Conservation (phyloP, 805 yeast genomes). For the Yamadazyma paraphyllophila region DNA sequence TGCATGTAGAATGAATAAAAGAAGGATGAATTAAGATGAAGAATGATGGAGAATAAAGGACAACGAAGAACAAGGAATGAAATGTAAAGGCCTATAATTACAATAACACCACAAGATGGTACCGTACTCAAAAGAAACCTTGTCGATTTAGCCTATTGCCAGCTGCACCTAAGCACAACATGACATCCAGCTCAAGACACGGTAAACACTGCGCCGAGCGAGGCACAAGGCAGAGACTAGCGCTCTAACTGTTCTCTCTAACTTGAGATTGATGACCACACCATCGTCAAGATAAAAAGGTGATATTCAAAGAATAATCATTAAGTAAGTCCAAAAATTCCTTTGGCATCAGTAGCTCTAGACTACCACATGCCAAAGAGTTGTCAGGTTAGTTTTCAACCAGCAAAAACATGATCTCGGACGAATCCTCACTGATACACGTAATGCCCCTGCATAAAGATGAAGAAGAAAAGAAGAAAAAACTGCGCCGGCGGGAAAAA, state of each 20-base stretch:
- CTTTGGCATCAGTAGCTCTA: constrained; percentile 53
- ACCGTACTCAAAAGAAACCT: constrained; percentile 48
- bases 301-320: constrained; percentile 13
- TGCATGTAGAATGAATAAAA: too few species aligned
- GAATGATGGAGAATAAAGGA: too few species aligned
- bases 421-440: constrained; percentile 99
- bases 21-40: too few species aligned
- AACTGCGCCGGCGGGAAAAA: not conserved
- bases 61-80: not conserved
- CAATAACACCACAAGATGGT: constrained; percentile 45
- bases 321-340: constrained; percentile 65
- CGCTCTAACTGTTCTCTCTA: constrained; percentile 1
- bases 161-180: not conserved
- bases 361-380: constrained; percentile 45
- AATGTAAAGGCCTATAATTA: constrained; percentile 45
- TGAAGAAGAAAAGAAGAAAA: constrained; percentile 31
- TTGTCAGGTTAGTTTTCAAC: constrained; percentile 99
- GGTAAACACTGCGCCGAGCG: constrained; percentile 40
- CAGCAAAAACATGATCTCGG: constrained; percentile 99
- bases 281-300: constrained; percentile 8
- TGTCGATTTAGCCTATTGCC: constrained; percentile 41
- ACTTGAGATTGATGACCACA: constrained; percentile 11
- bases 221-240: constrained; percentile 40
- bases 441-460: constrained; percentile 99
- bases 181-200: constrained; percentile 49